Percentiles rank a stretch among this genome's conserved stretches.
Evolutionary conservation across 75 land plant species (phyloP).

Genomic region (Pseudotsuga menziesii): DNA sequence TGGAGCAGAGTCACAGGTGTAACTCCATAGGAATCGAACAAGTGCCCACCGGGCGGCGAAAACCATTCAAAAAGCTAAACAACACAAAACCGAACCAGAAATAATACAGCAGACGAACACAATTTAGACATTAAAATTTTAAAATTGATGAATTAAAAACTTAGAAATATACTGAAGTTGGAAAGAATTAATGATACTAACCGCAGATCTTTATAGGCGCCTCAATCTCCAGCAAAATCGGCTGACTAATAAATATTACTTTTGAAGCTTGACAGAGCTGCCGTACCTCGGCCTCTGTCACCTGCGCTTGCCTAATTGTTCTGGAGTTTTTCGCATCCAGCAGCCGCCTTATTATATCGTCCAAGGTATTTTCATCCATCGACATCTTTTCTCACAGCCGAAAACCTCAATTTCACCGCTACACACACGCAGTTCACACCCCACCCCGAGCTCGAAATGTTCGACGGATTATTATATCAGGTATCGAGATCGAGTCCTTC

Average conservation of each 20-base stretch:
- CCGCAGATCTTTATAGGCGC: slow-evolving; percentile 82
- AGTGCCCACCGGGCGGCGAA: not conserved
- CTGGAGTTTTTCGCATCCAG: slow-evolving; percentile 32
- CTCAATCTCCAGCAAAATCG: slow-evolving; percentile 72
- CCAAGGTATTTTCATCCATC: slow-evolving; percentile 35
- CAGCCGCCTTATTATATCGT: slow-evolving; percentile 41
- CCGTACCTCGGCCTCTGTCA: slow-evolving; percentile 50
- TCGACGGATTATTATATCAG: not conserved
- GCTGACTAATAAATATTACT: slow-evolving; percentile 57
- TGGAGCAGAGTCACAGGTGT: too few species aligned
- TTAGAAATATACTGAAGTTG: too few species aligned
- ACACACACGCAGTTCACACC: not conserved
- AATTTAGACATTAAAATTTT: not conserved
- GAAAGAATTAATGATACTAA: slow-evolving; percentile 7
- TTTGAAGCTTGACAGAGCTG: slow-evolving; percentile 53
- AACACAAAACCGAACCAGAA: not conserved
- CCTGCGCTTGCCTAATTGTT: slow-evolving; percentile 43
- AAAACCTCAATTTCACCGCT: not conserved
- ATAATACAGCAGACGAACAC: not conserved
- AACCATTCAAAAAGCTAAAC: not conserved
- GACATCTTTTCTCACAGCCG: slow-evolving; percentile 12
- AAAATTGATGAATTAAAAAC: not conserved
- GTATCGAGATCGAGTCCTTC: not conserved
- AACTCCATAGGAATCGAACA: not conserved
- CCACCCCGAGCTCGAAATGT: not conserved